Base-by-base conservation (phyloP, 2,329 filamentous ascomycete genomes). In the Cladosporium sp. region DNA sequence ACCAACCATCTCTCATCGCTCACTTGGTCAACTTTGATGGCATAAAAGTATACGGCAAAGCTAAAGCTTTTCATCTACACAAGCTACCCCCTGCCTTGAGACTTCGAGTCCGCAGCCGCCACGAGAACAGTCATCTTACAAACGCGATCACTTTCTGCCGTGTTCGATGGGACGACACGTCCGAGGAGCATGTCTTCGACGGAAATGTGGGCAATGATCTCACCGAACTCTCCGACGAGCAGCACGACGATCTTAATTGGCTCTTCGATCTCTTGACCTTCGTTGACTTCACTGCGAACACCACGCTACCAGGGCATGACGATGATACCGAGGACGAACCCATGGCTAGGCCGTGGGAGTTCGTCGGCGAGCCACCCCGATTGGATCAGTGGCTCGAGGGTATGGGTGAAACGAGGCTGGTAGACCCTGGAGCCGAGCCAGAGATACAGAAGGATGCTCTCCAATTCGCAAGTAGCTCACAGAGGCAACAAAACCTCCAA, bases 301-400 rank as follows among this genome's bases (percentile, higher is more conserved):
- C 37, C 19, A 38, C 36, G n/a, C 17, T 36, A 5, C 42, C 30
- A 11, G n/a, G 9, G 6, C 5, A n/a, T 14, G 11, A 19, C 4
- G 22, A 25, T 4, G 6, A n/a, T 8, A 6, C 25, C 25, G 37
- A 40, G 15, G 19, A 19, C 11, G 42, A 34, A 4, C 14, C 42
- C n/a, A 37, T 12, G 12, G 22, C 4, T 20, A 47, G 25, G 15
- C 39, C 20, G 4, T 47, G 30, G 63, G 63, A 61, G 47, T 39
- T 63, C 56, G 60, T 57, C 22, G 30, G 19, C 3, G 30, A 45
- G 9, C 42, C 49, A 36, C 60, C 59, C 14, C 60, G 49, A 15
- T 60, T 69, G 9, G 56, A 59, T 22, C 63, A 66, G 43, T 70
- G 68, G 67, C 51, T 68, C 1, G 45, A 42, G 2, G 68, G 67